These are phyloP conservation scores for Trichoderma sp. DNA, from an alignment of 2,329 filamentous ascomycete genomes.

Conservation along the genomic window DNA sequence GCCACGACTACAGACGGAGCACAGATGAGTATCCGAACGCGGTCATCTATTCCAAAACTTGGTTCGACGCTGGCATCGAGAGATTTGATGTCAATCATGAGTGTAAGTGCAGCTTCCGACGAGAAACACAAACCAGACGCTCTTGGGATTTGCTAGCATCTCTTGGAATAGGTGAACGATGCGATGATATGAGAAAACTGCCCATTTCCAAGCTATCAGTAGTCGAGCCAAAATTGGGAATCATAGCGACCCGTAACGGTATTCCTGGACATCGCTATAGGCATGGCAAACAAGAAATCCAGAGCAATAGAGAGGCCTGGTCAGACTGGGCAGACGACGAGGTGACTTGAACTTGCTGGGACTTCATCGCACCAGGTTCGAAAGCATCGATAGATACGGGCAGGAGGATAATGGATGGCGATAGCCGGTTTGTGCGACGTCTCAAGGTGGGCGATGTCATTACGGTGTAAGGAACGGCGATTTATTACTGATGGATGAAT, in stretches of 20 bases:
- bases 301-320: slow-evolving; percentile 43
- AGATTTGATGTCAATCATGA: slow-evolving; percentile 41
- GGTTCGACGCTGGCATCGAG: slow-evolving; percentile 63
- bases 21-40: slow-evolving; percentile 18
- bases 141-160: background rate
- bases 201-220: slow-evolving; percentile 8
- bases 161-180: background rate
- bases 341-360: slow-evolving; percentile 53
- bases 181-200: background rate
- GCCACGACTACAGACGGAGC: slow-evolving; percentile 59
- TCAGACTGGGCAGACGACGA: slow-evolving; percentile 38
- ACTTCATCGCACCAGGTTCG: slow-evolving; percentile 45
- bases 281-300: slow-evolving; percentile 40
- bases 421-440: slow-evolving; percentile 54
- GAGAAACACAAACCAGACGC: background rate
- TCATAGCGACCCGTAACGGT: background rate
- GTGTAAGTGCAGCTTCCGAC: background rate
- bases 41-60: slow-evolving; percentile 51
- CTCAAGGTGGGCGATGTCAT: slow-evolving; percentile 58
- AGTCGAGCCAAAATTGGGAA: background rate
- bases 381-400: slow-evolving; percentile 42
- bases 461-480: slow-evolving; percentile 58
- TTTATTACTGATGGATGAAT: slow-evolving; percentile 55
- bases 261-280: background rate
- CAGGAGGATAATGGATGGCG: slow-evolving; percentile 47